These are phyloP conservation scores for Fusarium transvaalense DNA, from an alignment of 2,329 filamentous ascomycete genomes.

Conservation along the genomic window DNA sequence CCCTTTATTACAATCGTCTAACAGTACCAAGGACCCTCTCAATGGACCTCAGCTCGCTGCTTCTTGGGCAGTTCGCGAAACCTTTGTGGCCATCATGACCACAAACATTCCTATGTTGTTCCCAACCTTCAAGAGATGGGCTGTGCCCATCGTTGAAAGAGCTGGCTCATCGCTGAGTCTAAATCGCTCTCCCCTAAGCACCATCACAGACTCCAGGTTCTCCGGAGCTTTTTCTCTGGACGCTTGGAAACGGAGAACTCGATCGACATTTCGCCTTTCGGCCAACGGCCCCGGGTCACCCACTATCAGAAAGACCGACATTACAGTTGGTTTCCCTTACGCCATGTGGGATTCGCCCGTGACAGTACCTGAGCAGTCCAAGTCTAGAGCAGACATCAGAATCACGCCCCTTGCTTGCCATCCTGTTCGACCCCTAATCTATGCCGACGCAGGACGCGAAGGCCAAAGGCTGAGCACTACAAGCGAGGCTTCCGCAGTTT, in stretches of 20 bases:
- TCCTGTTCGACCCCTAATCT: neutral
- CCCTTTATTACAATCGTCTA: neutral
- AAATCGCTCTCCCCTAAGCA: conserved; percentile 30
- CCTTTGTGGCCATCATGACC: conserved; percentile 59
- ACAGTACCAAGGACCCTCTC: conserved; percentile 53
- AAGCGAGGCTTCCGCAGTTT: conserved; percentile 37
- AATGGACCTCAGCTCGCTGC: conserved; percentile 58
- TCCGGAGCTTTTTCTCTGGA: conserved; percentile 39
- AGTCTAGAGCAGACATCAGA: neutral
- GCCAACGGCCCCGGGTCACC: conserved; percentile 20
- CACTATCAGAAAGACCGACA: conserved; percentile 43
- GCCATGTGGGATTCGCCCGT: conserved; percentile 12
- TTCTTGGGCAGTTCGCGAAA: conserved; percentile 59
- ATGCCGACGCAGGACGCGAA: neutral
- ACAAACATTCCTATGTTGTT: conserved; percentile 62
- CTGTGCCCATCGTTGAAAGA: conserved; percentile 42
- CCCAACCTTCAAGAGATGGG: conserved; percentile 58
- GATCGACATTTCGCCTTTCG: conserved; percentile 35
- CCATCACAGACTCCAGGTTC: conserved; percentile 27
- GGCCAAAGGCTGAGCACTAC: conserved; percentile 17
- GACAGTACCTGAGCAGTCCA: conserved; percentile 5
- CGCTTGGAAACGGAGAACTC: conserved; percentile 38
- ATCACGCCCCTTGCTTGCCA: neutral
- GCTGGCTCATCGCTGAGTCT: conserved; percentile 42
- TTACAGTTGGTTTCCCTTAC: conserved; percentile 40